These are phyloP conservation scores for Pleurotus cornucopiae DNA, from an alignment of 768 basidiomycete species.

Conservation along the genomic window DNA sequence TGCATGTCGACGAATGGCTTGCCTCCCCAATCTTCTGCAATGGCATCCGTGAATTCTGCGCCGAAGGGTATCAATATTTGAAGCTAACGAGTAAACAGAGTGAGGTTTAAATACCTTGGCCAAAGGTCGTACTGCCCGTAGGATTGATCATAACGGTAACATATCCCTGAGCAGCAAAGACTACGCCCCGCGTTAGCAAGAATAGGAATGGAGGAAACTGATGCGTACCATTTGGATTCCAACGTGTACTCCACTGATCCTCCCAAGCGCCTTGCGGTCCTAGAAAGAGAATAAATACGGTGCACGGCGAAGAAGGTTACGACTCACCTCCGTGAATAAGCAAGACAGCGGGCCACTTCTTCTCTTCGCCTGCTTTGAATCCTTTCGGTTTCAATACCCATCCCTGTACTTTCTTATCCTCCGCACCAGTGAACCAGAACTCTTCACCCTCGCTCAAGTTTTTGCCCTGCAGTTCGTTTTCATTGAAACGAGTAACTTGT, in stretches of 20 bases:
- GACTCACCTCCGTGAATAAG: conserved; percentile 72
- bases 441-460: conserved; percentile 63
- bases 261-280: conserved; percentile 85
- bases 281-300: conserved; percentile 15
- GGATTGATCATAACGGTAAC: conserved; percentile 87
- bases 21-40: conserved; percentile 80
- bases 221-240: conserved; percentile 80
- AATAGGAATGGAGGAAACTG: background rate
- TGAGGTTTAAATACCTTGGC: conserved; percentile 53
- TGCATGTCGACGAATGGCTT: conserved; percentile 78
- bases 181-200: conserved; percentile 24
- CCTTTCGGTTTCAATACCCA: conserved; percentile 82
- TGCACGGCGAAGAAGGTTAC: background rate
- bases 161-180: conserved; percentile 87
- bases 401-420: conserved; percentile 74
- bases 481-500: conserved; percentile 66
- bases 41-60: conserved; percentile 75
- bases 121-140: conserved; percentile 91
- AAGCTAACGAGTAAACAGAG: background rate
- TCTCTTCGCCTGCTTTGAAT: conserved; percentile 58
- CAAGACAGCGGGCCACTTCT: conserved; percentile 77
- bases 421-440: conserved; percentile 87
- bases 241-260: conserved; percentile 86
- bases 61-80: background rate
- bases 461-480: conserved; percentile 51